Evolutionary conservation across 306 rosid genomes (phyloP).

Genomic region (Oemleria cerasiformis): DNA sequence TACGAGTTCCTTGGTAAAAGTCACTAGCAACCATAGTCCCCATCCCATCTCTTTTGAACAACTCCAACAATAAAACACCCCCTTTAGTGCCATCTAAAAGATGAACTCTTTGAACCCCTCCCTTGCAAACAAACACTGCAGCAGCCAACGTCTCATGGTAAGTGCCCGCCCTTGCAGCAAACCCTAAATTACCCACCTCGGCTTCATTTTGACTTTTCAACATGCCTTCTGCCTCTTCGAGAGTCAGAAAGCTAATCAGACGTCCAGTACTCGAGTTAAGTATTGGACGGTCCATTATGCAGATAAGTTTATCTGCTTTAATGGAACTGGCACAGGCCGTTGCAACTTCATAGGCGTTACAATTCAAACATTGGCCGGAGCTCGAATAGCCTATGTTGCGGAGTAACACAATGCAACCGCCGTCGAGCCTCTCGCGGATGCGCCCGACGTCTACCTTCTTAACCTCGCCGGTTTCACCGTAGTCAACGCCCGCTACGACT

Average conservation of each 20-base stretch:
- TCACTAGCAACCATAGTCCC: slow-evolving; percentile 99
- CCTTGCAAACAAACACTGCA: slow-evolving; percentile 96
- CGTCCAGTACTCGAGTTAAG: slow-evolving; percentile 68
- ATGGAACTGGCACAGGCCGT: slow-evolving; percentile 93
- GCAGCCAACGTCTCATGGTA: slow-evolving; percentile 71
- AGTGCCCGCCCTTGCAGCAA: no score
- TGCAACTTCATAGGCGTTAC: slow-evolving; percentile 98
- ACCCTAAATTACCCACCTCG: no score
- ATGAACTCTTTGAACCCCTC: slow-evolving; percentile 99
- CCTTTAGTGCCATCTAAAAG: slow-evolving; percentile 88
- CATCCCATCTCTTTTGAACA: slow-evolving; percentile 96
- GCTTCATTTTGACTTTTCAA: slow-evolving; percentile 40
- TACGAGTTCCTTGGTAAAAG: slow-evolving; percentile 92
- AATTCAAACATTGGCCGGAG: slow-evolving; percentile 91
- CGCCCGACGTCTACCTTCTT: slow-evolving; percentile 78
- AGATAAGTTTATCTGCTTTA: slow-evolving; percentile 88
- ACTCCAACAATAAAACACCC: slow-evolving; percentile 88
- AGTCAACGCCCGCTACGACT: slow-evolving; percentile 83
- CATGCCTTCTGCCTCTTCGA: slow-evolving; percentile 81
- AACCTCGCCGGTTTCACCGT: slow-evolving; percentile 96
- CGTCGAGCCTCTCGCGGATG: slow-evolving; percentile 94
- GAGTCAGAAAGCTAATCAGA: slow-evolving; percentile 72
- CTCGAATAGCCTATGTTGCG: slow-evolving; percentile 96
- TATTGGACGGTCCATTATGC: slow-evolving; percentile 90
- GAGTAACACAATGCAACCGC: slow-evolving; percentile 84